These are phyloP conservation scores for Blastobotrys malaysiensis DNA, from an alignment of 1,139 yeast genomes.

Conservation along the genomic window DNA sequence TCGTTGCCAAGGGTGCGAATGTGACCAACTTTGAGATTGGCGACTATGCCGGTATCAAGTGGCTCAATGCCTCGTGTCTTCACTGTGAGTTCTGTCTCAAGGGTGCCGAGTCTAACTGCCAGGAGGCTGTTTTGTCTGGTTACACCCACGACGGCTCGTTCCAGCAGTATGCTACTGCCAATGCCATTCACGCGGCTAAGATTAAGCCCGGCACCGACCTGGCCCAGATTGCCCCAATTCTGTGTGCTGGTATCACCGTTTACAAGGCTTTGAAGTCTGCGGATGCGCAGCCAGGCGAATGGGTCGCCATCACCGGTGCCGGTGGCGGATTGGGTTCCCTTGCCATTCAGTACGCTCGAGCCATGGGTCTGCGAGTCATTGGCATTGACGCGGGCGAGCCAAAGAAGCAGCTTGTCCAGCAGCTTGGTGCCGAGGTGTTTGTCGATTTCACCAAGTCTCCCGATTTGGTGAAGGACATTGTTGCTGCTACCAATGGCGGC, in stretches of 20 bases:
- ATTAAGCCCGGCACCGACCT: slow-evolving; percentile 67
- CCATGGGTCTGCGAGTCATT: slow-evolving; percentile 73
- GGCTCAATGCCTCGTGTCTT: slow-evolving; percentile 68
- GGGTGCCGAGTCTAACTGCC: slow-evolving; percentile 66
- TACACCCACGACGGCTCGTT: slow-evolving; percentile 78
- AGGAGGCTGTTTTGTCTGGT: slow-evolving; percentile 64
- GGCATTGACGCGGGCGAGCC: slow-evolving; percentile 73
- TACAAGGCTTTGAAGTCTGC: slow-evolving; percentile 78
- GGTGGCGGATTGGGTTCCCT: slow-evolving; percentile 82
- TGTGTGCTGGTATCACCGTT: slow-evolving; percentile 80
- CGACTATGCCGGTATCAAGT: slow-evolving; percentile 71
- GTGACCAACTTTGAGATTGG: slow-evolving; percentile 70
- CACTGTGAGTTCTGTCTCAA: slow-evolving; percentile 67
- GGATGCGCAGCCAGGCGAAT: slow-evolving; percentile 59
- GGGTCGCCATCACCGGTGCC: slow-evolving; percentile 80
- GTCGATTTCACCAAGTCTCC: slow-evolving; percentile 48
- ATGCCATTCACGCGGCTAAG: slow-evolving; percentile 79
- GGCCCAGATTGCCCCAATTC: slow-evolving; percentile 68
- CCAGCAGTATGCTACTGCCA: slow-evolving; percentile 83
- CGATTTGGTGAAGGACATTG: slow-evolving; percentile 49
- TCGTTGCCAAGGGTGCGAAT: slow-evolving; percentile 63
- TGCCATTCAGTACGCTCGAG: slow-evolving; percentile 76
- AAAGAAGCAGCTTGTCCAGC: slow-evolving; percentile 50
- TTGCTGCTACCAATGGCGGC: slow-evolving; percentile 61
- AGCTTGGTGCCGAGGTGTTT: slow-evolving; percentile 65